Conservation (phyloP, 192 early-diverging fungal genomes). For the Thamnidium elegans region DNA sequence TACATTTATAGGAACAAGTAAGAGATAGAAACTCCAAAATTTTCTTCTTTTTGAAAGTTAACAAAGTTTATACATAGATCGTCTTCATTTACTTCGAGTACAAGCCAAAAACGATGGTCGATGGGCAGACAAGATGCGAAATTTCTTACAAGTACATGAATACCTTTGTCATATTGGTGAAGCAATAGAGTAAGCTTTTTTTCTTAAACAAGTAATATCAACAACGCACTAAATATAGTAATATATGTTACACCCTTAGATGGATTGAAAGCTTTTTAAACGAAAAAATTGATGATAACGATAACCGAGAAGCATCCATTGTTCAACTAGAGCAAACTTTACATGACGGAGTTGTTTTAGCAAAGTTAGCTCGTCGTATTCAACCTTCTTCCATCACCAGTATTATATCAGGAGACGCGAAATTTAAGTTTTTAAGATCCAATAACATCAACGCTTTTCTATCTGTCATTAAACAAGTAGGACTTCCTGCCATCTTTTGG, state of each 20-base stretch:
- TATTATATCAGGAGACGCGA: conserved; percentile 79
- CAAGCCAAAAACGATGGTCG: conserved; percentile 39
- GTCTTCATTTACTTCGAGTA: conserved; percentile 45
- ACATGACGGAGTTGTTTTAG: conserved; percentile 89
- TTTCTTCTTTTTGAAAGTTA: no score
- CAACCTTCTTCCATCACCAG: conserved; percentile 77
- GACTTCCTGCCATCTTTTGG: conserved; percentile 88
- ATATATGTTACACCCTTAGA: conserved; percentile 37
- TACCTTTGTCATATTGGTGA: conserved; percentile 98
- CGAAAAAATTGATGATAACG: conserved; percentile 63
- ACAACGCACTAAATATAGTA: conserved; percentile 10
- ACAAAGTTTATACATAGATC: conserved; percentile 15
- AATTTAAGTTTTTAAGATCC: conserved; percentile 90
- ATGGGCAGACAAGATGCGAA: conserved; percentile 91
- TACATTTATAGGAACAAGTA: no score
- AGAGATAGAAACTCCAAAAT: no score
- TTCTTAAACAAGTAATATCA: not conserved
- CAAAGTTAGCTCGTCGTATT: conserved; percentile 84
- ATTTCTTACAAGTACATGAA: conserved; percentile 94
- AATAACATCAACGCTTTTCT: conserved; percentile 98
- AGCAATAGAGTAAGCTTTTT: conserved; percentile 86
- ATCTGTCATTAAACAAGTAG: conserved; percentile 69
- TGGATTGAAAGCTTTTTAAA: conserved; percentile 95
- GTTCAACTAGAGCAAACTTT: conserved; percentile 84
- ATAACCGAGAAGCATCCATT: conserved; percentile 43